Evolutionary conservation across 768 basidiomycete species (phyloP).

Genomic region (Pleurotus eryngii): DNA sequence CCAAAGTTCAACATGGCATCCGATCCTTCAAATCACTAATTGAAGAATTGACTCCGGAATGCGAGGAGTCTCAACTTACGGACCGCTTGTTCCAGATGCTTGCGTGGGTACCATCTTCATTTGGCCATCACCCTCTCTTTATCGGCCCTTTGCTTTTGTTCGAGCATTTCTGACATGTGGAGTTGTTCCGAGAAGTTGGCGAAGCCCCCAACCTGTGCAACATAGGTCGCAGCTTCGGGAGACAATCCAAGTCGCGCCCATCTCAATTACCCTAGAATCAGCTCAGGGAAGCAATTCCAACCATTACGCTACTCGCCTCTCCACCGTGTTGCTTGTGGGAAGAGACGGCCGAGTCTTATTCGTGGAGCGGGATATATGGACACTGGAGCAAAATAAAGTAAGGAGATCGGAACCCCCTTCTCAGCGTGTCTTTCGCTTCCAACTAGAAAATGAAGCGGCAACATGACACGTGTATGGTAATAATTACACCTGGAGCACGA

Average conservation of each 20-base stretch:
- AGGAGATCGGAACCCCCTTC: slow-evolving; percentile 34
- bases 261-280: slow-evolving; percentile 33
- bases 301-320: slow-evolving; percentile 67
- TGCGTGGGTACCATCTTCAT: slow-evolving; percentile 48
- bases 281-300: slow-evolving; percentile 7
- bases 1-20: slow-evolving; percentile 65
- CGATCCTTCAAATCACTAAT: slow-evolving; percentile 43
- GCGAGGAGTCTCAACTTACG: slow-evolving; percentile 50
- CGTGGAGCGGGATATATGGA: slow-evolving; percentile 72
- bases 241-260: slow-evolving; percentile 62
- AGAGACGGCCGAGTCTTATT: slow-evolving; percentile 60
- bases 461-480: slow-evolving; percentile 3
- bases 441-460: slow-evolving; percentile 3
- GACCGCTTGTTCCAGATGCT: slow-evolving; percentile 63
- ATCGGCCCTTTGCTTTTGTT: slow-evolving; percentile 14
- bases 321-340: slow-evolving; percentile 67
- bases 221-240: slow-evolving; percentile 54
- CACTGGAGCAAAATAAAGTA: slow-evolving; percentile 31
- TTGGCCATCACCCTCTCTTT: slow-evolving; percentile 13
- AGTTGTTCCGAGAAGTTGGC: slow-evolving; percentile 40
- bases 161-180: slow-evolving; percentile 22
- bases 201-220: slow-evolving; percentile 38
- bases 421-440: slow-evolving; percentile 52
- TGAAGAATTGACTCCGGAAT: slow-evolving; percentile 28
- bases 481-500: background rate